Evolutionary conservation across 495 filamentous ascomycete species (phyloP).

Genomic region (Aspergillus nidulans): DNA sequence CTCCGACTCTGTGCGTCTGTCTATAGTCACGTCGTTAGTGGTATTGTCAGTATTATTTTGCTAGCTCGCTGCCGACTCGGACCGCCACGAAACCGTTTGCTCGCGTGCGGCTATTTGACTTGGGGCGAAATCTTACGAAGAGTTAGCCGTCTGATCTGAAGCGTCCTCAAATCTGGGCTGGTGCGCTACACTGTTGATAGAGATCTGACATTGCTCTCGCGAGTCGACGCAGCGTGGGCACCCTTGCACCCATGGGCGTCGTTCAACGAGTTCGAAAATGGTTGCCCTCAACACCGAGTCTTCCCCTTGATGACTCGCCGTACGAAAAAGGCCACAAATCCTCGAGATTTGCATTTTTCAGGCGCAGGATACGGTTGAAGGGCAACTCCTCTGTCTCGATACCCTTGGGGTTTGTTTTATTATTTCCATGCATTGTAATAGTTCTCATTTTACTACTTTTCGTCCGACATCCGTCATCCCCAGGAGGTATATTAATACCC

Average conservation of each 20-base stretch:
- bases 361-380: constrained; percentile 83
- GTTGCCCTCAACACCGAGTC: constrained; percentile 55
- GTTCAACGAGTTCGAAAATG: constrained; percentile 60
- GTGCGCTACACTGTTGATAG: constrained; percentile 20
- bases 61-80: not conserved
- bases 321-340: constrained; percentile 49
- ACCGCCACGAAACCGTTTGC: not conserved
- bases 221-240: constrained; percentile 24
- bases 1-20: constrained; percentile 7
- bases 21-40: not conserved
- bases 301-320: constrained; percentile 57
- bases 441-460: constrained; percentile 87
- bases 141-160: not conserved
- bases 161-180: constrained; percentile 11
- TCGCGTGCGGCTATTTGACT: constrained; percentile 14
- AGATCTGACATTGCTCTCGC: constrained; percentile 23
- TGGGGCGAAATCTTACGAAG: not conserved
- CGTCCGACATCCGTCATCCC: constrained; percentile 79
- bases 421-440: constrained; percentile 90
- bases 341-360: constrained; percentile 75
- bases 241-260: constrained; percentile 52
- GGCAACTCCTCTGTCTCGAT: constrained; percentile 93
- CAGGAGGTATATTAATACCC: constrained; percentile 80
- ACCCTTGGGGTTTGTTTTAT: constrained; percentile 84
- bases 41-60: not conserved